phyloP scores from a whole-genome alignment of 495 filamentous ascomycete genomes.

The Aspergillus nanangensis region DNA sequence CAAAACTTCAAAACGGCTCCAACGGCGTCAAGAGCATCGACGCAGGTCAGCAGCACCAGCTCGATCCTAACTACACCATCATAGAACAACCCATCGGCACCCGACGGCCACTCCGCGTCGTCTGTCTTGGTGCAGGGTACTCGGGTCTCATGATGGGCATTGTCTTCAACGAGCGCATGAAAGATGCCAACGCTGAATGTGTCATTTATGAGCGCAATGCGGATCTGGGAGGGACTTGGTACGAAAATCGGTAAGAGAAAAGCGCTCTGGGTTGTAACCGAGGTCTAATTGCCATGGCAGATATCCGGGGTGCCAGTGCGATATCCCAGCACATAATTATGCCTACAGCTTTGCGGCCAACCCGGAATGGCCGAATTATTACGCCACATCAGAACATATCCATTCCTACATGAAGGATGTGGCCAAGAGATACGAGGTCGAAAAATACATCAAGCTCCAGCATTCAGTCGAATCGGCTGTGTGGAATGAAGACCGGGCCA shows the following conservation, averaged over 20 bases:
- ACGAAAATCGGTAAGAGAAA: conserved; percentile 49
- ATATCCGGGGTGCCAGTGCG: conserved; percentile 47
- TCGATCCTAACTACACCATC: background rate
- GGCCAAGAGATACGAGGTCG: conserved; percentile 31
- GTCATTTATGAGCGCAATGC: conserved; percentile 9
- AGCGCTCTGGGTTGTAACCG: too few species aligned
- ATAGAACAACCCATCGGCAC: conserved; percentile 4
- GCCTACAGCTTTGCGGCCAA: conserved; percentile 50
- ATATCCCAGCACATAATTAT: conserved; percentile 51
- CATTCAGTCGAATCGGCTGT: conserved; percentile 20
- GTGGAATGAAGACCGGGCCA: conserved; percentile 27
- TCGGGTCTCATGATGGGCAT: conserved; percentile 7
- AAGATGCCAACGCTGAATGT: background rate
- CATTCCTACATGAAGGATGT: conserved; percentile 48
- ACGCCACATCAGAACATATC: conserved; percentile 50
- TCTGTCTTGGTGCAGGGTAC: conserved; percentile 4
- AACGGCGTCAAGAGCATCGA: background rate
- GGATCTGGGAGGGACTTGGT: conserved; percentile 33
- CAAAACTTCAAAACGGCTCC: background rate
- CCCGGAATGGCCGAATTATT: conserved; percentile 50
- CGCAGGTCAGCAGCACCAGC: background rate
- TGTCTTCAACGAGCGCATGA: background rate
- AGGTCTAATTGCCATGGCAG: too few species aligned
- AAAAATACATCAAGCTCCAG: conserved; percentile 20
- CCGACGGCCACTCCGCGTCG: conserved; percentile 2